Base-by-base conservation (phyloP, 169 alveolate species). In the Pseudocohnilembus persalinus region DNA sequence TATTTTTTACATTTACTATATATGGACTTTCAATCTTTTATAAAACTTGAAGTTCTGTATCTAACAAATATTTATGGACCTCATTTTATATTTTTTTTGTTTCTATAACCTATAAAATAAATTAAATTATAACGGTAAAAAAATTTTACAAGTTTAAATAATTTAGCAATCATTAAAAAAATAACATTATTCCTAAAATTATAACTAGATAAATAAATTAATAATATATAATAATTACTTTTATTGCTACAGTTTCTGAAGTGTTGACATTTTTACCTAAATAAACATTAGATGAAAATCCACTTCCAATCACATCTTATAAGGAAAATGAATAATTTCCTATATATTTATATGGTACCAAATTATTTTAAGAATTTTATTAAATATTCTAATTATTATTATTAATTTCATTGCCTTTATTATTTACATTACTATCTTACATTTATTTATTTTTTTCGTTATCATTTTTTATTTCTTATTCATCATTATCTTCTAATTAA, bases 181-280 rank as follows among this genome's bases (percentile, higher is more conserved):
- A n/a, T n/a, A n/a, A n/a, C n/a, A n/a, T n/a, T n/a, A 49, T 11
- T 11, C 20, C 4, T 11, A 49, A 4, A 11, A 49, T 49, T 49
- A 49, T 49, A 49, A 49, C 68, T 11, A 11, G 4, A 49, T 11
- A 49, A 11, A 49, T 49, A 49, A 49, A 11, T 49, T 49, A 4
- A 49, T 11, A 49, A 35, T 87, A 77, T 76, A 87, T 83, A 77
- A 82, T 88, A 26, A 87, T 82, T 20, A 87, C 91, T 77, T 87
- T 87, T 28, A 87, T 77, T 1, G 91, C 91, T 1, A 87, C 91
- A 1, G 78, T 74, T 68, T 87, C 88, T 29, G 88, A 85, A 30
- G 85, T 82, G 0, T 77, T 34, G 30, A 82, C 86, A 49, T 87
- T 85, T 33, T 82, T 87, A 11, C 91, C 91, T 73, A 76, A 82